Base-by-base conservation (phyloP, 176 grass and related monocot genomes). In the Rhipidocladum racemiflorum region DNA sequence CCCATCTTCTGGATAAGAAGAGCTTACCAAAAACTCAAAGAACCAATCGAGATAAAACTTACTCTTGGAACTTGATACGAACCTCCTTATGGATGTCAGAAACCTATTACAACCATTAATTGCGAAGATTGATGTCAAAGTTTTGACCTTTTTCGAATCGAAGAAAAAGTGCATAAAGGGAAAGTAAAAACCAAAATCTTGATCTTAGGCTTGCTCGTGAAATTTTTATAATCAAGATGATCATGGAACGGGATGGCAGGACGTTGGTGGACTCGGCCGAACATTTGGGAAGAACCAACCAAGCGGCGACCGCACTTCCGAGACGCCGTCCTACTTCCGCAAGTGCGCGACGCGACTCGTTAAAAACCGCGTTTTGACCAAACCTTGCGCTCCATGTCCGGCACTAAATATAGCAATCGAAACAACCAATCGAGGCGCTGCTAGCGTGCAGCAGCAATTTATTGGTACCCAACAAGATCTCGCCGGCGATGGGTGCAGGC, bases 391-490 rank as follows among this genome's bases (percentile, higher is more conserved):
- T 43, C 38, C 65, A 35, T 35, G 34, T 39, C 17, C 17, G 32
- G 6, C 66, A 24, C 66, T 40, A 69, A 69, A 69, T 69, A 44
- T 43, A 69, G 66, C 39, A 43, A 24, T 12, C 65, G 35, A 38
- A 20, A 17, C 17, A 18, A 1, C 7, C 5, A 55, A 49, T 49
- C 46, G 15, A 17, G 15, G 48, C 48, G n/a, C n/a, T n/a, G 4
- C 42, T 43, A 43, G 4, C 60, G 24, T 15, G 35, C 78, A 24
- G 34, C 12, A 3, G 32, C 32, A 4, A 46, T 15, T 46, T 46
- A 4, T 46, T 46, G 13, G 44, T 46, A 14, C 44, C 44, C 44
- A 46, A 15, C 46, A 17, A 84, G 82, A 84, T 76, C 82, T 84
- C 72, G 82, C 61, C 60, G 60, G 32, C 34, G 71, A 36, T 54